These are phyloP conservation scores for Neoarthrinium moseri DNA, from an alignment of 2,329 filamentous ascomycete genomes.

Conservation along the genomic window DNA sequence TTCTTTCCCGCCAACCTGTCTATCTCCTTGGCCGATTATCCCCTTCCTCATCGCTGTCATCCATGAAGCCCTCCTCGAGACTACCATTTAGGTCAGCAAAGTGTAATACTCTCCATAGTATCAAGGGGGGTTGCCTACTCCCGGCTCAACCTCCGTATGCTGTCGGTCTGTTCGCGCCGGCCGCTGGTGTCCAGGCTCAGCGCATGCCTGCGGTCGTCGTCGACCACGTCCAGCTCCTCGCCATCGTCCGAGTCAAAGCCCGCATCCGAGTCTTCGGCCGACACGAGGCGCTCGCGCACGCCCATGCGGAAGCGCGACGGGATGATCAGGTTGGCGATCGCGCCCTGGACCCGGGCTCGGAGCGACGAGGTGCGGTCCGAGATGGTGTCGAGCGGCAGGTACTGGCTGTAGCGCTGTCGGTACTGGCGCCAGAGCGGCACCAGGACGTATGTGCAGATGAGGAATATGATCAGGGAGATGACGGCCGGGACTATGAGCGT, in stretches of 20 bases:
- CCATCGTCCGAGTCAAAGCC: constrained; percentile 66
- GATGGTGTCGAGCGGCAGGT: constrained; percentile 67
- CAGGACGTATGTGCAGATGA: constrained; percentile 63
- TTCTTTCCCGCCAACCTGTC: no score
- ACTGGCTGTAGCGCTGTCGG: constrained; percentile 69
- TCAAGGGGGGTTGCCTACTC: constrained; percentile 61
- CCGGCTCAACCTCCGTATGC: constrained; percentile 66
- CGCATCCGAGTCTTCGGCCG: constrained; percentile 42
- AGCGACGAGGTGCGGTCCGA: constrained; percentile 55
- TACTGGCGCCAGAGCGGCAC: constrained; percentile 70
- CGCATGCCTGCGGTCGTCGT: constrained; percentile 44
- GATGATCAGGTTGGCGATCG: constrained; percentile 37
- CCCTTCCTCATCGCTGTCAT: constrained; percentile 66
- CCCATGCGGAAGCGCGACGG: constrained; percentile 49
- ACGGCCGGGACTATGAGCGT: constrained; percentile 68
- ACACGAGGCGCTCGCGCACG: constrained; percentile 36
- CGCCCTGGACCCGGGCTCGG: constrained; percentile 47
- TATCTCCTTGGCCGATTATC: constrained; percentile 16
- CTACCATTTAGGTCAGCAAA: constrained; percentile 24
- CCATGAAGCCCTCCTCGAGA: constrained; percentile 72
- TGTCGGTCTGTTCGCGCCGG: constrained; percentile 41
- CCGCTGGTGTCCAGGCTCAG: constrained; percentile 31
- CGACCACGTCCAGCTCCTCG: constrained; percentile 65
- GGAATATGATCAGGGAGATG: constrained; percentile 68
- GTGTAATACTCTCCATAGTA: no score